Base-by-base conservation (phyloP, 805 yeast genomes). In the Blastobotrys attinorum region DNA sequence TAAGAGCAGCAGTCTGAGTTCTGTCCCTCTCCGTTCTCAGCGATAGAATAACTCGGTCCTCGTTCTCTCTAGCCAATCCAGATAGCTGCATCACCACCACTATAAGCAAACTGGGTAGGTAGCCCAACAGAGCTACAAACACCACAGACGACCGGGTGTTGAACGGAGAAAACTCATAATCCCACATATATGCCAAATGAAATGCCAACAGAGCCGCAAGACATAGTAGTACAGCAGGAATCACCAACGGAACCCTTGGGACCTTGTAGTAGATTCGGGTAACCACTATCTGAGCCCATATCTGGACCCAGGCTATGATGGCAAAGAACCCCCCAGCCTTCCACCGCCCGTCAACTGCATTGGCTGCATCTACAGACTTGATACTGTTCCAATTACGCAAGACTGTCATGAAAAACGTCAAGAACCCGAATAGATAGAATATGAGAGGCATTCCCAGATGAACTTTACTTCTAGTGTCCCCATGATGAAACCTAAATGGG, bases 361-460 rank as follows among this genome's bases (percentile, higher is more conserved):
- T 6, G 10, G 25, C 39, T 8, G 42, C 29, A 31, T 43, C 35
- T 27, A 35, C 23, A 6, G 31, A 34, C 25, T 45, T 40, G 20
- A 51, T 37, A 21, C 20, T 34, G 10, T 31, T 47, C 61, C 61
- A 57, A 43, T 53, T 54, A 7, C 61, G 48, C 17, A 57, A 47
- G 33, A 57, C 57, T 11, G 59, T 54, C 37, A 57, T 44, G 25
- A 57, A 46, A 41, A 57, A 56, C 18, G 47, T 40, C 6, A 57
- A 33, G 21, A 52, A 50, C 18, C 47, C 56, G 39, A 50, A 49
- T 18, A 44, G 22, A 45, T 57, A 57, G 47, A 57, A 58, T 17
- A 47, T 38, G 11, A 57, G 35, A 3, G 61, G 59, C 40, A 48
- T 49, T 8, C 54, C 25, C 23, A 57, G 45, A 22, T 55, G 47